These are phyloP conservation scores for Grigorovia jiainica DNA, from an alignment of 805 yeast species.

Conservation along the genomic window DNA sequence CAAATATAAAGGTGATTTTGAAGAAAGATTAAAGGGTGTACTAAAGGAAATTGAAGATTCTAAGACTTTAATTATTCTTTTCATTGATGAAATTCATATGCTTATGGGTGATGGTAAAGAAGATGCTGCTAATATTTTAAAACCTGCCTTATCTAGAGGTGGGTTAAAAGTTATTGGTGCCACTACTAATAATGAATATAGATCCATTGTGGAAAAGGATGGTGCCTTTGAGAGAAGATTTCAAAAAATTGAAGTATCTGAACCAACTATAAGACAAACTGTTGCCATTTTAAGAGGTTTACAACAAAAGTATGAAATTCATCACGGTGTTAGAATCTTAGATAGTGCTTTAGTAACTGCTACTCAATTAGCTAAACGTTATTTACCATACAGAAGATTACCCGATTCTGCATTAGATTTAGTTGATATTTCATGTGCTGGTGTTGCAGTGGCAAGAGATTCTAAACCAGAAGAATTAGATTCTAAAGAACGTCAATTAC, in stretches of 20 bases:
- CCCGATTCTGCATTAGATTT: conserved; percentile 97
- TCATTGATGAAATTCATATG: conserved; percentile 98
- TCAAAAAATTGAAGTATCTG: conserved; percentile 93
- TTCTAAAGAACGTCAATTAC: conserved; percentile 83
- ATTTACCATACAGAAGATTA: conserved; percentile 85
- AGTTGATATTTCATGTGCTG: conserved; percentile 92
- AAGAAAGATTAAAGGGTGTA: conserved; percentile 95
- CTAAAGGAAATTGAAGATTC: conserved; percentile 87
- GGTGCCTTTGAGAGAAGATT: conserved; percentile 98
- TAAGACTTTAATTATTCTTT: conserved; percentile 73
- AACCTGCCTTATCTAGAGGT: conserved; percentile 97
- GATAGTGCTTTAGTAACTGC: conserved; percentile 93
- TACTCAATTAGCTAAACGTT: conserved; percentile 88
- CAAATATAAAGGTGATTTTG: conserved; percentile 96
- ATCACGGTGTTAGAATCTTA: conserved; percentile 92
- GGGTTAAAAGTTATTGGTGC: conserved; percentile 97
- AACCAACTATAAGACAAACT: conserved; percentile 86
- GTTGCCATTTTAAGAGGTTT: conserved; percentile 94
- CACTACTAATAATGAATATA: conserved; percentile 89
- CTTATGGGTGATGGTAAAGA: conserved; percentile 98
- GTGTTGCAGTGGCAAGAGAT: conserved; percentile 97
- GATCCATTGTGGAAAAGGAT: conserved; percentile 87
- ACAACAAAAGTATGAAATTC: conserved; percentile 91
- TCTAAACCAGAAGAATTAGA: conserved; percentile 96
- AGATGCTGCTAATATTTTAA: conserved; percentile 92